Base-by-base conservation (phyloP, 345 rosid species). In the Eutrema japonicum region DNA sequence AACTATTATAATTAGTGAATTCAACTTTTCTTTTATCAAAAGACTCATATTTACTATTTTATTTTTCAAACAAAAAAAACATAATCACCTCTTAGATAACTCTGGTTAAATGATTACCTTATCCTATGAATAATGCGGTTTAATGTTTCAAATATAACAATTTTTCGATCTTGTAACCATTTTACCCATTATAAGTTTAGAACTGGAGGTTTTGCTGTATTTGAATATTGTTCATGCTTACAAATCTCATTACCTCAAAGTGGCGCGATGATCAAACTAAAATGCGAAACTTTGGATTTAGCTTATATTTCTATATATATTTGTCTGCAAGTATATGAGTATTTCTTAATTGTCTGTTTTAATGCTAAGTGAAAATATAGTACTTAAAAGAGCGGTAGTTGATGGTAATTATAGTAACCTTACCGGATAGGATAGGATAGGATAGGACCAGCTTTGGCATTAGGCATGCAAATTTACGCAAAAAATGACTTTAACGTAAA, bases 361-460 rank as follows among this genome's bases (percentile, higher is more conserved):
- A 48, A 38, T 10, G 45, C 7, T 14, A 29, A 40, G 52, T 29
- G 51, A 71, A 58, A 14, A 16, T 16, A 3, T 41, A 59, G 5
- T 27, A 59, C 18, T 49, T 58, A 4, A n/a, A 40, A 50, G 59
- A 60, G 60, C 12, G 62, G 61, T 62, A 41, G 53, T 51, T 61
- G 62, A 11, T 41, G 68, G 32, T 71, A 71, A 71, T 32, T 32
- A 52, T 6, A 16, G 61, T 53, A 43, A 72, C 29, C 76, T 64
- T 73, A 73, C 64, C 64, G 48, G 52, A 61, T 72, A 62, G 58
- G 70, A 72, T 62, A 30, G 2, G 56, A 64, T 2, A 16, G 16
- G 16, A 16, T 16, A 16, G 16, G 16, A 16, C 16, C 51, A 68
- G 30, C 36, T 54, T 73, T 64, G 40, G 40, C 13, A 13, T 14